These are phyloP conservation scores for Acanthamoeba triangularis DNA, from an alignment of 208 protist genomes.

Conservation along the genomic window DNA sequence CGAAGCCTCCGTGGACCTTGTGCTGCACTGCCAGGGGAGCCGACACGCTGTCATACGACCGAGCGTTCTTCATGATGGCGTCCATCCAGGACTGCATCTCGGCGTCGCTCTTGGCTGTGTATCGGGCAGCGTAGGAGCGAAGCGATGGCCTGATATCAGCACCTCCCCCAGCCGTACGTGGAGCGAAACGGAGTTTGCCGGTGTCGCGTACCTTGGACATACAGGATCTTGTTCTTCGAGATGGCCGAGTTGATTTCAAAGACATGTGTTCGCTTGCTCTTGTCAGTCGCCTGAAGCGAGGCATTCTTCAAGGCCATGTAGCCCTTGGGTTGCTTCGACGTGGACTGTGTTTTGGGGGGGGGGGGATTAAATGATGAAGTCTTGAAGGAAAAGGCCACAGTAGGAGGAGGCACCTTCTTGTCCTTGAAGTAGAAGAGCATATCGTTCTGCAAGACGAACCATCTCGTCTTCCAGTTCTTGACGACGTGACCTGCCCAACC, in stretches of 20 bases:
- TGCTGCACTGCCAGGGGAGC: constrained; percentile 30
- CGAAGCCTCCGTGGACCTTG: constrained; percentile 45
- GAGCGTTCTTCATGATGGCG: constrained; percentile 47
- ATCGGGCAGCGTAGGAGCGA: not conserved
- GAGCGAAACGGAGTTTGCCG: not conserved
- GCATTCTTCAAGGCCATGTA: constrained; percentile 37
- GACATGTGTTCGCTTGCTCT: constrained; percentile 21
- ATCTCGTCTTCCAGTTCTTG: constrained; percentile 68
- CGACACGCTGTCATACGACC: constrained; percentile 35
- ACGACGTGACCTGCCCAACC: not conserved
- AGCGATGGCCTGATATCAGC: not conserved
- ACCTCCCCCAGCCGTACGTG: not conserved
- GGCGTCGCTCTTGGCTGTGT: not conserved
- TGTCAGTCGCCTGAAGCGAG: not conserved
- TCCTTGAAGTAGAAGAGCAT: constrained; percentile 68
- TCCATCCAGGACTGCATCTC: constrained; percentile 39
- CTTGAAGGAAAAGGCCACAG: not conserved
- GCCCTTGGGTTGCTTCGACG: constrained; percentile 28
- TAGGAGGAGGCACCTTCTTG: constrained; percentile 15
- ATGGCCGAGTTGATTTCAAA: constrained; percentile 12
- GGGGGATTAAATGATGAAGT: not conserved
- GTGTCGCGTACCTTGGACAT: not conserved
- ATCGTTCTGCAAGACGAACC: constrained; percentile 57
- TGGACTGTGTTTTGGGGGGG: not conserved
- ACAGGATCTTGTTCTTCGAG: constrained; percentile 52